Evolutionary conservation across 768 basidiomycete genomes (phyloP), one percentile per base, ranked within the genome.

Genomic region (Amanita polypyramis): DNA sequence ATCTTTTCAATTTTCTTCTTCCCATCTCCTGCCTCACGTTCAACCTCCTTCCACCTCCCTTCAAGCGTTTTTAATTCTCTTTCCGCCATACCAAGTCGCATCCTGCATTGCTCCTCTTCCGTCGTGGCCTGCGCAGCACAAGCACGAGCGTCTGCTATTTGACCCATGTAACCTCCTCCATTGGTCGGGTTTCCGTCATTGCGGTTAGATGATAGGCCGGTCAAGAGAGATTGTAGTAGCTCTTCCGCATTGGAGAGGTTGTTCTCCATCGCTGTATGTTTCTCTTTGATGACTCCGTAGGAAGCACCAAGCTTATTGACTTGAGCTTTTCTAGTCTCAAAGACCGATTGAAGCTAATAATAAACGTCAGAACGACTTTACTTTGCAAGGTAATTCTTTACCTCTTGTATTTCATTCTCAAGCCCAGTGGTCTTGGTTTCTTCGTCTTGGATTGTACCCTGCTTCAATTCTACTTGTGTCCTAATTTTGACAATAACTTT

Each of bases 131-230:
- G 84, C 0, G 91, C 80, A 0, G 85, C 65, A 2, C 80, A 78
- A 1, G 77, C 77, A 55, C 81, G 80, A 0, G 93, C 88, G 11
- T 89, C 82, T 0, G 93, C 87, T 35, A 99, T 77, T 62, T 97
- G 94, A 15, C 93, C 96, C 80, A 98, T 85, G 63, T 97, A 98
- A 0, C 96, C 96, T 2, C 93, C 91, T 8, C 80, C 77, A 14
- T 79, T 76, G 34, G 79, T 80, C 23, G 72, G 14, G 12, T 44
- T 50, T 12, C 42, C 43, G 2, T 39, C 40, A 20, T 23, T 64
- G 43, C 74, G 74, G 34, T 69, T 73, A 3, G 86, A 84, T 1
- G 92, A 81, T 8, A 97, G 78, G 37, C 96, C 96, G 0, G 95
- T 98, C 40, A 95, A 73, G 15, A 98, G 79, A 0, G 91, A 90